phyloP scores from a whole-genome alignment of 257 asterid species.

The Solanum sejunctum region DNA sequence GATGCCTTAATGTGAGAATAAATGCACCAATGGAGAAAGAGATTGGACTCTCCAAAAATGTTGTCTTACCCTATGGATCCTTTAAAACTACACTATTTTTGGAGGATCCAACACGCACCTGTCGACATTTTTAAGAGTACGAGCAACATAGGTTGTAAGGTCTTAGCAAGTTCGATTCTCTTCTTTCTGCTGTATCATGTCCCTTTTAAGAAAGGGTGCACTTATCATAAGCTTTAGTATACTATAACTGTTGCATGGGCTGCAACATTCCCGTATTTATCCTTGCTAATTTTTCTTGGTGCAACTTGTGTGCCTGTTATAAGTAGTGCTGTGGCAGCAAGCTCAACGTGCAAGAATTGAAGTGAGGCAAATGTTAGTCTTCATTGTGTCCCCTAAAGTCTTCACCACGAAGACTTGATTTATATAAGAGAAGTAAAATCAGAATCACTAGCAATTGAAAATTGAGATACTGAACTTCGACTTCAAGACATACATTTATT shows the following conservation, averaged over 20 bases:
- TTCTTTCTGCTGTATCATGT: too few species aligned
- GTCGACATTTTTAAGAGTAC: too few species aligned
- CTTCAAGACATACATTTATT: not conserved
- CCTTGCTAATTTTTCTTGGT: slow-evolving; percentile 57
- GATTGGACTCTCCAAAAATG: not conserved
- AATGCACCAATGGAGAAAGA: slow-evolving; percentile 71
- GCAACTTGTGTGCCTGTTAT: slow-evolving; percentile 66
- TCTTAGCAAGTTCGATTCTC: too few species aligned
- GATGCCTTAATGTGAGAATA: slow-evolving; percentile 87
- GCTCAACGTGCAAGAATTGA: slow-evolving; percentile 37
- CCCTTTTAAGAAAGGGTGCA: too few species aligned
- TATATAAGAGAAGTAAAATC: not conserved
- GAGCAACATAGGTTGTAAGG: too few species aligned
- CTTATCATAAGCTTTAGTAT: too few species aligned
- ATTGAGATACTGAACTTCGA: not conserved
- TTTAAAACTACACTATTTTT: too few species aligned
- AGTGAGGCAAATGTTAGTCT: not conserved
- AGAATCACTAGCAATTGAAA: not conserved
- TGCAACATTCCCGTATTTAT: slow-evolving; percentile 76
- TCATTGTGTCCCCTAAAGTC: not conserved
- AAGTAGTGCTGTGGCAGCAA: slow-evolving; percentile 83
- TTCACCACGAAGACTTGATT: not conserved
- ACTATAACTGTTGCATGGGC: slow-evolving; percentile 71
- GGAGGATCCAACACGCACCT: too few species aligned
- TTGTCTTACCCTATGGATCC: too few species aligned